phyloP scores from a whole-genome alignment of 2,329 filamentous ascomycete genomes.

The Sporothrix sp. region DNA sequence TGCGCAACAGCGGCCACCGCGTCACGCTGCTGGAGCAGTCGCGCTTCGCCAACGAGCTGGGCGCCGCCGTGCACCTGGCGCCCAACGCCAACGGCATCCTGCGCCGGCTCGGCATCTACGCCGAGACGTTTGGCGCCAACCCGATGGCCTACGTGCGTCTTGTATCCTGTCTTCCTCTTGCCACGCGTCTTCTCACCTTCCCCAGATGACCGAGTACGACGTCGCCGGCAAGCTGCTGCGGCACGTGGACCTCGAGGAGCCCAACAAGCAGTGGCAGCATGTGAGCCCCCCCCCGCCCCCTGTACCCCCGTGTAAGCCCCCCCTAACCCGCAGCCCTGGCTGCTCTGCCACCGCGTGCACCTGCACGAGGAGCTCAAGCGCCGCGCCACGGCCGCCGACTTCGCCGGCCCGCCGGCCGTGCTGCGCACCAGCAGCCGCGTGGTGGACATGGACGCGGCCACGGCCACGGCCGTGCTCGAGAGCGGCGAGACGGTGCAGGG shows the following conservation, averaged over 20 bases:
- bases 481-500: slow-evolving; percentile 32
- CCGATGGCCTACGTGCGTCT: slow-evolving; percentile 15
- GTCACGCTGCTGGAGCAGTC: slow-evolving; percentile 44
- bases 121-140: slow-evolving; percentile 30
- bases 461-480: slow-evolving; percentile 33
- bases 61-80: slow-evolving; percentile 45
- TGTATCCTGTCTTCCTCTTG: background rate
- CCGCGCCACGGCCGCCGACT: slow-evolving; percentile 30
- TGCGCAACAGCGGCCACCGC: slow-evolving; percentile 42
- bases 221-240: slow-evolving; percentile 19
- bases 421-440: slow-evolving; percentile 35
- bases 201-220: slow-evolving; percentile 10
- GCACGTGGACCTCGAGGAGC: slow-evolving; percentile 24
- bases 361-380: slow-evolving; percentile 44
- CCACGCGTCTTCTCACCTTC: background rate
- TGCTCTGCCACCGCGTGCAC: slow-evolving; percentile 42
- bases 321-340: too few species aligned
- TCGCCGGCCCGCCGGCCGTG: slow-evolving; percentile 25
- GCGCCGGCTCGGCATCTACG: slow-evolving; percentile 28
- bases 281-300: slow-evolving; percentile 31
- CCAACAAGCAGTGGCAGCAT: slow-evolving; percentile 39
- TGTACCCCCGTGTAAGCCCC: slow-evolving; percentile 47
- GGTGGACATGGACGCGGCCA: slow-evolving; percentile 31
- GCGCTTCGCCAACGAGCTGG: slow-evolving; percentile 42
- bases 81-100: slow-evolving; percentile 53